Base-by-base conservation (phyloP, 192 early-diverging fungal species). In the Backusella psychrophila region DNA sequence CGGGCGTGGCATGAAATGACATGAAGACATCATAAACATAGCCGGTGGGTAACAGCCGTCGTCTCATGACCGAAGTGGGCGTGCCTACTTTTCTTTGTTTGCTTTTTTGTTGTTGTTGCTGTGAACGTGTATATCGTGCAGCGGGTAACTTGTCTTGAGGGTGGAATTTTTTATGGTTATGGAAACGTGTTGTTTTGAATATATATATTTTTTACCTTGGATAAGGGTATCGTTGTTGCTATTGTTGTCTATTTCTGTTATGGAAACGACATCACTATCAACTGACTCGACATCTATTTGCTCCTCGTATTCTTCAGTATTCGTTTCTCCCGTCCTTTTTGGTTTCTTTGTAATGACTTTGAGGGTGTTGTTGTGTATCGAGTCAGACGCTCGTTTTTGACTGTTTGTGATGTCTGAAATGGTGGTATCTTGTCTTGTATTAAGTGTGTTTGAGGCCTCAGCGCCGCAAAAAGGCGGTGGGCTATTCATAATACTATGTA, bases 11-110 rank as follows among this genome's bases (percentile, higher is more conserved):
- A 71, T 94, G 92, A 71, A 87, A 89, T 15, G 85, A 84, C 90
- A 91, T 91, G 39, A 83, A 80, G 39, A 85, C 80, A 69, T 90
- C 90, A 79, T 88, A 90, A 3, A 89, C 88, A 68, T 87, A 85
- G n/a, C 90, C 90, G 5, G 85, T 85, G 29, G 29, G 46, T 12
- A 77, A 34, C 1, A 26, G 6, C 19, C 70, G 76, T 33, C 76
- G 36, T n/a, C 23, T 42, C 23, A 29, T 63, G 21, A 14, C 12
- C 9, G 23, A 21, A 21, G 52, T 53, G n/a, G 52, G 33, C 7
- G 5, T 6, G 3, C 2, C 33, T 2, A 2, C 33, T 33, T 56
- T 1, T 14, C 7, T 63, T 63, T 29, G 9, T 59, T 2, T 3
- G 23, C 19, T 26, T 63, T 23, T 29, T 14, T 29, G 0, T 29